phyloP scores from a whole-genome alignment of 2,329 filamentous ascomycete species.

The Colletotrichum abscissum region DNA sequence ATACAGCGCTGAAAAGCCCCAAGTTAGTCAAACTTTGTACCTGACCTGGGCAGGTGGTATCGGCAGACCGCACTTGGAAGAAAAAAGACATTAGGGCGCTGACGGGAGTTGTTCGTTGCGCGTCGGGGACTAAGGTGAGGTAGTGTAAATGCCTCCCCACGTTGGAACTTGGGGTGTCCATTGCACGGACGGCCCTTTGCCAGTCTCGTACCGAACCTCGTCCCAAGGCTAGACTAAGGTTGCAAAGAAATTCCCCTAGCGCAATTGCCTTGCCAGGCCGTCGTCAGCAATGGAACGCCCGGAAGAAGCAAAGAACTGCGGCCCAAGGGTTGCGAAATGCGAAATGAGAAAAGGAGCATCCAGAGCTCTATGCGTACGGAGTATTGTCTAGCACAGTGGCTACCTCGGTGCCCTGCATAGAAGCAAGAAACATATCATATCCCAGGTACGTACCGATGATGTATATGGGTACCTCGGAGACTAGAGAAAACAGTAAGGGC shows the following conservation, averaged over 20 bases:
- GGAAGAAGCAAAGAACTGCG: conserved; percentile 18
- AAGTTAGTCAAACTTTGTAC: neutral
- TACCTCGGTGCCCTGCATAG: neutral
- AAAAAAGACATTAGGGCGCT: neutral
- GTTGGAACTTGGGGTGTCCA: neutral
- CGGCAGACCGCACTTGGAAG: neutral
- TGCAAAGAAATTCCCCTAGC: conserved; percentile 14
- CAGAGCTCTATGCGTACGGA: neutral
- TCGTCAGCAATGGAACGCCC: neutral
- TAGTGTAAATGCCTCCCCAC: neutral
- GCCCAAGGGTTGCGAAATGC: conserved; percentile 7
- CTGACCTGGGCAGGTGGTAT: neutral
- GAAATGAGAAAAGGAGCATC: neutral
- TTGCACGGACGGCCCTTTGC: neutral
- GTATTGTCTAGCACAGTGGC: neutral
- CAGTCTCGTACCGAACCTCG: neutral
- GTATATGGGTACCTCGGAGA: neutral
- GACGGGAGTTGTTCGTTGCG: neutral
- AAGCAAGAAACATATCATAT: neutral
- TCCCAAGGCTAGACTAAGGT: neutral
- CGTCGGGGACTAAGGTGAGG: neutral
- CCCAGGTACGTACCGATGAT: neutral
- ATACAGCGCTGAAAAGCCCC: neutral
- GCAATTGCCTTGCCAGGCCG: conserved; percentile 16
- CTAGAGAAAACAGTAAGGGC: neutral